Base-by-base conservation (phyloP, 2,329 filamentous ascomycete species). In the Corynespora cassiicola region DNA sequence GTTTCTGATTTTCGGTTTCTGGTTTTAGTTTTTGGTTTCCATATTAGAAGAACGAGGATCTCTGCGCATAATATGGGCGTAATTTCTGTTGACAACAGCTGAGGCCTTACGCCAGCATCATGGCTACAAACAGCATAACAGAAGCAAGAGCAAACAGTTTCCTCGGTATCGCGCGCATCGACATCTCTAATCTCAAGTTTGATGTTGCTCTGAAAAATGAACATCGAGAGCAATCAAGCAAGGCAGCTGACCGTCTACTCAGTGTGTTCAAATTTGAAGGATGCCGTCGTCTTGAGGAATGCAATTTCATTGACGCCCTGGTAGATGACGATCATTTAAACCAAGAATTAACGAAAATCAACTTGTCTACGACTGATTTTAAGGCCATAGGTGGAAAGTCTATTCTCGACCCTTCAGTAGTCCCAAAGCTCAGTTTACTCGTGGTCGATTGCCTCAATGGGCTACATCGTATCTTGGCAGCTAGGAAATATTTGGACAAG, bases 261-360 rank as follows among this genome's bases (percentile, higher is more conserved):
- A 29, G 23, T 14, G 34, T 47, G 4, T 50, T 50, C 24, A 30
- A 31, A 21, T 30, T 37, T 15, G 43, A 34, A 28, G 42, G 42
- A 12, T 50, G 46, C 20, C 27, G 20, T 5, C 36, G 46, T 19
- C 20, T 29, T 14, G 27, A 47, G 6, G 27, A 44, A 15, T 42
- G 44, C 14, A 39, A 47, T 36, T 50, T 47, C 21, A 38, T 50
- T 10, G 29, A 43, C 21, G 46, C 42, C 5, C n/a, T 30, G 8
- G 31, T 50, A 7, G 31, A 39, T 15, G 9, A 30, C 2, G n/a
- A 41, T 7, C 8, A 8, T 8, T 40, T 47, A 14, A 9, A 30
- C 9, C 7, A 11, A 9, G 28, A 30, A 11, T 16, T 49, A 7
- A 9, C 7, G 10, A 10, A 23, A 8, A 17, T 29, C 15, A 22